These are phyloP conservation scores for Hypoxylon subgilvum DNA, from an alignment of 495 filamentous ascomycete genomes.

Conservation along the genomic window DNA sequence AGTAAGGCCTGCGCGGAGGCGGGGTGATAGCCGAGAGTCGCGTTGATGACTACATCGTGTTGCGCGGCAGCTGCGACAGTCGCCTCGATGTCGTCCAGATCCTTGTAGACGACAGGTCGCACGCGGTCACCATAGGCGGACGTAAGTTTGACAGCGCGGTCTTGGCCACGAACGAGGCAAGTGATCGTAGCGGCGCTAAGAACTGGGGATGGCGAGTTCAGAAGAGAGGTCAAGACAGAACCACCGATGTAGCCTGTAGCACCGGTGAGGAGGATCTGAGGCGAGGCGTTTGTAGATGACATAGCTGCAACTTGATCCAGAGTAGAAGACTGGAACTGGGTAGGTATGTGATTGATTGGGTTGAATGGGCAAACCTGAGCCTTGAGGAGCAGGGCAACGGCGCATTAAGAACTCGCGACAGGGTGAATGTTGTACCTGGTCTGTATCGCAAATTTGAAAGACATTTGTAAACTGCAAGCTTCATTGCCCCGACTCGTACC, in stretches of 20 bases:
- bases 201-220: conserved; percentile 19
- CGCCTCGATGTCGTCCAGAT: conserved; percentile 42
- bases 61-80: conserved; percentile 39
- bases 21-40: conserved; percentile 43
- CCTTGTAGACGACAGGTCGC: conserved; percentile 28
- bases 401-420: too few relatives aligned
- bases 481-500: too few relatives aligned
- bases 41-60: conserved; percentile 52
- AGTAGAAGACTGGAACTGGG: background rate
- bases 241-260: conserved; percentile 42
- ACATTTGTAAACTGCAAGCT: conserved; percentile 1
- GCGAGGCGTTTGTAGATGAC: conserved; percentile 22
- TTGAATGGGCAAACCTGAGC: too few relatives aligned
- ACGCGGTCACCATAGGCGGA: conserved; percentile 32
- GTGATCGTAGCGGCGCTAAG: conserved; percentile 21
- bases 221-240: conserved; percentile 30
- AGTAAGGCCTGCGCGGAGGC: conserved; percentile 43
- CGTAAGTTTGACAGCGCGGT: conserved; percentile 26
- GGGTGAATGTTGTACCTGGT: too few relatives aligned
- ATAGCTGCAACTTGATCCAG: conserved; percentile 7
- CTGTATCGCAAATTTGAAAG: too few relatives aligned
- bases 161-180: conserved; percentile 24
- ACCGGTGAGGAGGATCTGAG: conserved; percentile 37
- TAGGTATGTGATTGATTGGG: background rate
- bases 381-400: too few relatives aligned